These are phyloP conservation scores for Trichoderma endophyticum DNA, from an alignment of 2,329 filamentous ascomycete genomes.

Conservation along the genomic window DNA sequence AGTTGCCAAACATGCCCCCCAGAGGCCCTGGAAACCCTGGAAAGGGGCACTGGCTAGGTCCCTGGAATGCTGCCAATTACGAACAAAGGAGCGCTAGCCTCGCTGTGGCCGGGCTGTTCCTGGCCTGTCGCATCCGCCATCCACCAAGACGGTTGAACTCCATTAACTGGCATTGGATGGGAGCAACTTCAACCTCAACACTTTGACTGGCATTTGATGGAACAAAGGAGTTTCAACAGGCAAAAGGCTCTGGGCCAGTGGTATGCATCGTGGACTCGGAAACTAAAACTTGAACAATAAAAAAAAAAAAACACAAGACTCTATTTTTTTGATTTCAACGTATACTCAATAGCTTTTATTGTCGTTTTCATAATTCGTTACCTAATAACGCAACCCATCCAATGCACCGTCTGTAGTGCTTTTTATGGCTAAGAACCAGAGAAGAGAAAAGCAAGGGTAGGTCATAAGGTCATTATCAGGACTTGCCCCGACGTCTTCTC, in stretches of 20 bases:
- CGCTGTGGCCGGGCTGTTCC: neutral
- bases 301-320: neutral
- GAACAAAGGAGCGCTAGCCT: neutral
- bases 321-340: neutral
- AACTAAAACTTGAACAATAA: neutral
- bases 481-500: constrained; percentile 26
- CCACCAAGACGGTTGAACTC: neutral
- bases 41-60: neutral
- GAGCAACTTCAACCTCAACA: neutral
- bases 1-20: neutral
- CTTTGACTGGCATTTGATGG: neutral
- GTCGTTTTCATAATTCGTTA: constrained; percentile 41
- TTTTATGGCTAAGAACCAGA: constrained; percentile 27
- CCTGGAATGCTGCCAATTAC: neutral
- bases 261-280: neutral
- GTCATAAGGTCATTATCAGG: constrained; percentile 39
- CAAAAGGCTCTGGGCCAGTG: neutral
- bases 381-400: constrained; percentile 36
- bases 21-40: neutral
- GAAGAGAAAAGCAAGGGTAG: constrained; percentile 26
- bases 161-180: neutral
- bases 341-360: constrained; percentile 37
- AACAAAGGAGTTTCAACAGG: neutral
- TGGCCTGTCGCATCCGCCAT: constrained; percentile 1
- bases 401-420: constrained; percentile 34